A percentile compares a stretch with the other conserved stretches of the same genome.
Conservation (phyloP, 2,329 filamentous ascomycete species). For the Alternaria sp. region DNA sequence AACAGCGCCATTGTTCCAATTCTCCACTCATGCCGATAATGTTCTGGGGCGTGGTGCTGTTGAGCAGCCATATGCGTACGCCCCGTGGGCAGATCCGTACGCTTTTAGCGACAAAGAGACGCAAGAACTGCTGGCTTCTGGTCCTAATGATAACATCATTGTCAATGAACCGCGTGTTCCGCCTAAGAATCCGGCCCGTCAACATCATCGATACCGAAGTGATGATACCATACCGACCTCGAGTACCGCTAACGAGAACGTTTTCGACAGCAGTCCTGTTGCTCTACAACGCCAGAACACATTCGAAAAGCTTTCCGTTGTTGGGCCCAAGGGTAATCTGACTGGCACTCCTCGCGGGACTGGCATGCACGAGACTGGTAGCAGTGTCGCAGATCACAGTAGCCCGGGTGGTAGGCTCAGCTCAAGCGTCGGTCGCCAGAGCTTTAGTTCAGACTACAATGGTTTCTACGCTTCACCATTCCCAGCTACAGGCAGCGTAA, state of each 20-base stretch:
- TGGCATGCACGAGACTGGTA: slow-evolving; percentile 48
- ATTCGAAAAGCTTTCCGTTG: slow-evolving; percentile 45
- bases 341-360: slow-evolving; percentile 49
- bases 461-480: slow-evolving; percentile 37
- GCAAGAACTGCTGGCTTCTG: slow-evolving; percentile 45
- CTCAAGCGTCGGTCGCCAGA: slow-evolving; percentile 28
- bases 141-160: slow-evolving; percentile 48
- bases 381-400: slow-evolving; percentile 50
- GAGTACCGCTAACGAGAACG: slow-evolving; percentile 12
- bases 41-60: slow-evolving; percentile 5
- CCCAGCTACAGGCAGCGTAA: slow-evolving; percentile 31
- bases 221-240: not conserved
- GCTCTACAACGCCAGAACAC: slow-evolving; percentile 40
- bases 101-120: slow-evolving; percentile 45
- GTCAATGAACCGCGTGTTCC: slow-evolving; percentile 26
- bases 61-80: slow-evolving; percentile 24
- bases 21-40: slow-evolving; percentile 3
- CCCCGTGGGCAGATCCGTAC: slow-evolving; percentile 33
- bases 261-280: slow-evolving; percentile 1
- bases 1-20: slow-evolving; percentile 28
- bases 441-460: slow-evolving; percentile 19
- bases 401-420: slow-evolving; percentile 39
- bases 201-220: slow-evolving; percentile 8
- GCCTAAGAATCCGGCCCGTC: not conserved
- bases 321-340: slow-evolving; percentile 48